Percentiles rank a stretch among this genome's conserved stretches.
Evolutionary conservation across 495 filamentous ascomycete species (phyloP).

Genomic region (Talaromyces liani): DNA sequence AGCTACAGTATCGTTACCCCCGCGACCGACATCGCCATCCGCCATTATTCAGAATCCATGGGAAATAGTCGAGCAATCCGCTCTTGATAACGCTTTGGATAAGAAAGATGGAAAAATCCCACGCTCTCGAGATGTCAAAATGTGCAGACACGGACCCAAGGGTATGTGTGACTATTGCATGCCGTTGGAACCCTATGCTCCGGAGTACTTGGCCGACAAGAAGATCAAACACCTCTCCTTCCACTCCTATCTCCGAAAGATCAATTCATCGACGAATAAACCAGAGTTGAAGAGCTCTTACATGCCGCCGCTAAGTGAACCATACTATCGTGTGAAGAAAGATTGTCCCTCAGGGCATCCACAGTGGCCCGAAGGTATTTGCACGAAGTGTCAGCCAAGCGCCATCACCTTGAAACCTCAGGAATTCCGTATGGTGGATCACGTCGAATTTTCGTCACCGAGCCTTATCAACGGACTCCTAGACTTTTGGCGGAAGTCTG

Average conservation of each 20-base stretch:
- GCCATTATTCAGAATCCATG: constrained; percentile 77
- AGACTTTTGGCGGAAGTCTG: constrained; percentile 81
- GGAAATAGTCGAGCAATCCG: constrained; percentile 83
- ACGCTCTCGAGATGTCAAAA: constrained; percentile 64
- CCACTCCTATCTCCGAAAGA: constrained; percentile 87
- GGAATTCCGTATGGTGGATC: constrained; percentile 94
- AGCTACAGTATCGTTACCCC: constrained; percentile 56
- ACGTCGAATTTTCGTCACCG: constrained; percentile 88
- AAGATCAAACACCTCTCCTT: constrained; percentile 99
- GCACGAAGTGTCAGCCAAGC: constrained; percentile 96
- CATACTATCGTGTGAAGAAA: constrained; percentile 80
- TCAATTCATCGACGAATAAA: constrained; percentile 94
- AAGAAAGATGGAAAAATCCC: constrained; percentile 89
- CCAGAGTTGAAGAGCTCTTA: constrained; percentile 84
- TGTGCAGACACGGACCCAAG: constrained; percentile 93
- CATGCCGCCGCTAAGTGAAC: constrained; percentile 92
- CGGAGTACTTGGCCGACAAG: constrained; percentile 79
- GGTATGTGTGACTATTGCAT: constrained; percentile 99
- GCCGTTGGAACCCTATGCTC: constrained; percentile 91
- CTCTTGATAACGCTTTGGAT: constrained; percentile 78
- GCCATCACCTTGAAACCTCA: constrained; percentile 94
- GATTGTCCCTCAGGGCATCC: constrained; percentile 92
- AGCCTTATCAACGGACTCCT: constrained; percentile 78
- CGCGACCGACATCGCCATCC: constrained; percentile 49
- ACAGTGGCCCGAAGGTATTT: constrained; percentile 95